Evolutionary conservation across 139 green algal species (phyloP).

Genomic region (Chlamydomonas schloesseri): DNA sequence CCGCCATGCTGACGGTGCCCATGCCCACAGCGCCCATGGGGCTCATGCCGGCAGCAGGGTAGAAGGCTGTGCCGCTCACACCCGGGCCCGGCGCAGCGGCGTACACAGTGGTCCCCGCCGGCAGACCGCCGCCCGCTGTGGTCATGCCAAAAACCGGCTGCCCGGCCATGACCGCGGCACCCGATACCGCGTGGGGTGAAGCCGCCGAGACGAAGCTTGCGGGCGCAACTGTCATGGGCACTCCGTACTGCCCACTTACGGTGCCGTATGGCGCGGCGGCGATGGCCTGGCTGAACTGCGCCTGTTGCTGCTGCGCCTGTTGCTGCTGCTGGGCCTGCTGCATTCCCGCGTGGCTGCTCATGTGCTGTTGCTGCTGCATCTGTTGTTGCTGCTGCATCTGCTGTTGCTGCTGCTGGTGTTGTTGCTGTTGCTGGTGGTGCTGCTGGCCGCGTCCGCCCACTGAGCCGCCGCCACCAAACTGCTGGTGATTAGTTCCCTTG

Average conservation of each 20-base stretch:
- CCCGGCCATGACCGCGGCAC: background rate
- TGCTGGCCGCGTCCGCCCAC: background rate
- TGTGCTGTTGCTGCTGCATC: background rate
- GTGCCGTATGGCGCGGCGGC: background rate
- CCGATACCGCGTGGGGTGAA: background rate
- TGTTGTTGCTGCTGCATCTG: background rate
- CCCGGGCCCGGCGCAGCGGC: background rate
- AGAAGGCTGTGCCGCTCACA: conserved; percentile 11
- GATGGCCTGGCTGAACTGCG: background rate
- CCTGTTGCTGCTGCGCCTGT: background rate
- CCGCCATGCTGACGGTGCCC: conserved; percentile 9
- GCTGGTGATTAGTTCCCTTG: background rate
- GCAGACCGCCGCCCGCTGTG: background rate
- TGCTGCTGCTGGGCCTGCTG: background rate
- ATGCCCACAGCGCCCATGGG: background rate
- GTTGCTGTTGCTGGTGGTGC: background rate
- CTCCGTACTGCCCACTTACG: conserved; percentile 4
- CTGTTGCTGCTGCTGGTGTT: no score
- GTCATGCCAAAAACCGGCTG: conserved; percentile 34
- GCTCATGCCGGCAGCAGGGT: conserved; percentile 9
- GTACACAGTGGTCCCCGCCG: conserved; percentile 30
- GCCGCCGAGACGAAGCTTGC: conserved; percentile 3
- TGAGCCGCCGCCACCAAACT: background rate
- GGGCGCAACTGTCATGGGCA: background rate
- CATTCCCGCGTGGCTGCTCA: background rate